Evolutionary conservation across 2,329 filamentous ascomycete species (phyloP), one percentile per base, ranked within the genome.

Genomic region (Trichoderma afroharzianum): DNA sequence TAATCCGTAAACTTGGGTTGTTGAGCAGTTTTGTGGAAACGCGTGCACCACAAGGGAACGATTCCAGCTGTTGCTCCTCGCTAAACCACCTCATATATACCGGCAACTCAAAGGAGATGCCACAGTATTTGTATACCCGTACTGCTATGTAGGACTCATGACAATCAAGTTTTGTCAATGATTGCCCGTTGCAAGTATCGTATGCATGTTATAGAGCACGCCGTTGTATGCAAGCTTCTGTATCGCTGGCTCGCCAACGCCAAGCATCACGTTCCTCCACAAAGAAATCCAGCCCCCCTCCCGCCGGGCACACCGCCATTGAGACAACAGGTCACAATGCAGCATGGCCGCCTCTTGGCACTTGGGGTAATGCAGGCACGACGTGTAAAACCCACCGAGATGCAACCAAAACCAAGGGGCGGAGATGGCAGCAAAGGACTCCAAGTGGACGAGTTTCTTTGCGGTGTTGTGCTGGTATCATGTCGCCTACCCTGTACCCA

Each of bases 281-380:
- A 57, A n/a, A 30, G 39, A 57, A 28, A 26, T 15, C 53, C 24
- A 28, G 53, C 24, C 28, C 14, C 14, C 28, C 14, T 67, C 21
- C 53, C 14, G 18, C 6, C 50, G 26, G 12, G 18, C 53, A 59
- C 64, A 68, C 64, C 64, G 64, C 64, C 53, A 32, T 47, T 68
- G 64, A 58, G 18, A 32, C n/a, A 14, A 58, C 3, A 36, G 14
- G 24, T 24, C 55, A 50, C n/a, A 24, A 59, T 55, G 21, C n/a
- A 43, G 33, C 53, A 47, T 59, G 32, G 32, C 63, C 24, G 21
- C 7, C 15, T 59, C 64, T 68, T 68, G 53, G 64, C 64, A 47
- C 50, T 68, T 58, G 53, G 55, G 36, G 26, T 68, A 50, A 59
- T 68, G 64, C 53, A 68, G 64, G 55, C 53, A 68, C 64, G 36